A percentile compares a stretch with the other conserved stretches of the same genome.
These are phyloP conservation scores for Fusarium robinianum DNA, from an alignment of 2,329 filamentous ascomycete genomes.

Conservation along the genomic window DNA sequence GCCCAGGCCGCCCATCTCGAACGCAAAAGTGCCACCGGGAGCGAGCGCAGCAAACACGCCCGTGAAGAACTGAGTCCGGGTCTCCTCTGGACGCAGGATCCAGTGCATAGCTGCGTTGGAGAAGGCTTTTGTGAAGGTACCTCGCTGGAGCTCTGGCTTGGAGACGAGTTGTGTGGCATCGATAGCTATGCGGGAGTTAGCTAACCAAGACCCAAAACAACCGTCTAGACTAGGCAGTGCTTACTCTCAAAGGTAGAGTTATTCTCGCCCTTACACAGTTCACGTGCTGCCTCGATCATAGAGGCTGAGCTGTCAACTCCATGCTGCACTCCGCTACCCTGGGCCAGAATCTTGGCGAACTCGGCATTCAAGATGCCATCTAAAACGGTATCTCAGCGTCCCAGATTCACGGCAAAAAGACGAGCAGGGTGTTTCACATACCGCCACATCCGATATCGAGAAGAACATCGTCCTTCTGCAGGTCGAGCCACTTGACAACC, in stretches of 20 bases:
- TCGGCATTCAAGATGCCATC: conserved; percentile 63
- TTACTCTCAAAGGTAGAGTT: conserved; percentile 53
- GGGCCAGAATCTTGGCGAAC: conserved; percentile 51
- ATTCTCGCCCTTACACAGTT: conserved; percentile 44
- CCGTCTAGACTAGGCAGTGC: background rate
- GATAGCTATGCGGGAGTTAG: conserved; percentile 44
- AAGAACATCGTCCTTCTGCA: conserved; percentile 60
- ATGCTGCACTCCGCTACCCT: conserved; percentile 54
- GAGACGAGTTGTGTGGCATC: conserved; percentile 50
- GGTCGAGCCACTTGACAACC: conserved; percentile 61
- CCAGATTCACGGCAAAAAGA: too few relatives aligned
- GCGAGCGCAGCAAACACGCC: conserved; percentile 57
- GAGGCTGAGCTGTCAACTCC: conserved; percentile 62
- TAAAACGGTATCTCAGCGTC: conserved; percentile 38
- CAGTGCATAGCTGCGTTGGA: conserved; percentile 71
- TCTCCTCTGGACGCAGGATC: conserved; percentile 57
- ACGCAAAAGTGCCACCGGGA: conserved; percentile 62
- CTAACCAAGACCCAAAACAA: background rate
- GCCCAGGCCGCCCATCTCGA: conserved; percentile 74
- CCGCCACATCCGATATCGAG: conserved; percentile 69
- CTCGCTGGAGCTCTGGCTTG: conserved; percentile 43
- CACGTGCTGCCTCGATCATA: conserved; percentile 60
- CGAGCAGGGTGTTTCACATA: too few relatives aligned
- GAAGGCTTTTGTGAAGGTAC: conserved; percentile 60
- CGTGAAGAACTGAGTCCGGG: conserved; percentile 56